A percentile compares a stretch with the other conserved stretches of the same genome.
Conservation (phyloP, 2,329 filamentous ascomycete species). For the Curvularia verruculosa region DNA sequence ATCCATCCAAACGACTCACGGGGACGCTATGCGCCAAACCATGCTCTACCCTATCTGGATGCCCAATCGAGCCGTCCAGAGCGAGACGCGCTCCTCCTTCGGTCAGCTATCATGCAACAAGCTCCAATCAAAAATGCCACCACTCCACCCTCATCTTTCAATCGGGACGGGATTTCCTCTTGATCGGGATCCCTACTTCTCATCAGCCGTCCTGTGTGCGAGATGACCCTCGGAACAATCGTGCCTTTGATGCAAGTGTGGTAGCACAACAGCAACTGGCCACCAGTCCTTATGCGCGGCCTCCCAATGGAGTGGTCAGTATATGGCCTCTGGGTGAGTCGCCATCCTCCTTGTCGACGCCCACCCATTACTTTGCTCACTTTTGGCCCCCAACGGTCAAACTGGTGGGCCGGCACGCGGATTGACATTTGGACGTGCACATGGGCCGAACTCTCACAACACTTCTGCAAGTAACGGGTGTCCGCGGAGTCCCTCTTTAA, state of each 20-base stretch:
- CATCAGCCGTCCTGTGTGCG: conserved; percentile 30
- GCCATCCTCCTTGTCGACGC: conserved; percentile 7
- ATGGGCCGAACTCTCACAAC: conserved; percentile 17
- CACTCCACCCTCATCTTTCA: conserved; percentile 22
- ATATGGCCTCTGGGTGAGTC: conserved; percentile 11
- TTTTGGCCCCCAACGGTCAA: conserved; percentile 32
- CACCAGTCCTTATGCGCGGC: conserved; percentile 20
- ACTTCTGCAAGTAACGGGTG: conserved; percentile 21
- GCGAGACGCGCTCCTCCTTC: conserved; percentile 34
- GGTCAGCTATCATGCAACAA: conserved; percentile 21
- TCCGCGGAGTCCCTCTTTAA: conserved; percentile 22
- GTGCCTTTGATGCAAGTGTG: conserved; percentile 34
- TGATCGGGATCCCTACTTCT: conserved; percentile 25
- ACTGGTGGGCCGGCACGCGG: conserved; percentile 19
- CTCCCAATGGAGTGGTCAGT: conserved; percentile 13
- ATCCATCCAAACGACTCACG: conserved; percentile 14
- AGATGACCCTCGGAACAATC: conserved; percentile 19
- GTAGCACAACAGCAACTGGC: conserved; percentile 28
- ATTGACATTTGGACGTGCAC: conserved; percentile 23
- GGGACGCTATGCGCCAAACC: conserved; percentile 13
- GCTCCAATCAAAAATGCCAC: conserved; percentile 29
- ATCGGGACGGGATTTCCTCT: conserved; percentile 18
- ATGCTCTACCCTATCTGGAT: conserved; percentile 36
- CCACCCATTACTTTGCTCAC: conserved; percentile 17
- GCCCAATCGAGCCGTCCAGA: conserved; percentile 24